A percentile compares a stretch with the other conserved stretches of the same genome.
Evolutionary conservation across 169 alveolate species (phyloP).

Genomic region (Theileria parva): DNA sequence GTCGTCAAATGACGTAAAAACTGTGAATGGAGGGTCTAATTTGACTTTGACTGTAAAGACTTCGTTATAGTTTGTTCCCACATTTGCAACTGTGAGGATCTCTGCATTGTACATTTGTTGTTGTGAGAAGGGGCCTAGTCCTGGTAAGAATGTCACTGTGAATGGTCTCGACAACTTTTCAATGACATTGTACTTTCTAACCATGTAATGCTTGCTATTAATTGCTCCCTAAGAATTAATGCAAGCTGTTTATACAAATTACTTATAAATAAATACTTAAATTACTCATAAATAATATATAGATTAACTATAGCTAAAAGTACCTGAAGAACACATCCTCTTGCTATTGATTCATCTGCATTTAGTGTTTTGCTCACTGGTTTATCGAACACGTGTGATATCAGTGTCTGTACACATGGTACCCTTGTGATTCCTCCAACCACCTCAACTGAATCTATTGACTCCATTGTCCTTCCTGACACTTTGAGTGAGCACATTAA

Average conservation of each 20-base stretch:
- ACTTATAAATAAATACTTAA: too few species aligned
- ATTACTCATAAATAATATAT: neutral
- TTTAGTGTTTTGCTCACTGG: slow-evolving; percentile 91
- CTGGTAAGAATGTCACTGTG: slow-evolving; percentile 22
- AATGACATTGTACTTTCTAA: slow-evolving; percentile 65
- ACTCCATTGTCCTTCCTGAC: slow-evolving; percentile 73
- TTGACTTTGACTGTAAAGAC: slow-evolving; percentile 54
- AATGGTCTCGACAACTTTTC: slow-evolving; percentile 70
- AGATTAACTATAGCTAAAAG: neutral
- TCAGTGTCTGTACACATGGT: slow-evolving; percentile 90
- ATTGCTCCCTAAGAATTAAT: slow-evolving; percentile 67
- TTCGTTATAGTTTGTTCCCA: slow-evolving; percentile 56
- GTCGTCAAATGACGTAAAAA: slow-evolving; percentile 68
- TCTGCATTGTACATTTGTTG: slow-evolving; percentile 11
- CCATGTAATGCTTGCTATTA: slow-evolving; percentile 71
- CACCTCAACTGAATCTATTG: slow-evolving; percentile 89
- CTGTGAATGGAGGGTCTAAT: slow-evolving; percentile 48
- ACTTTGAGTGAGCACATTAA: slow-evolving; percentile 67
- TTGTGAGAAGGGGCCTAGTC: slow-evolving; percentile 36
- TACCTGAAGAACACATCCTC: slow-evolving; percentile 96
- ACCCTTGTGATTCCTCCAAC: slow-evolving; percentile 97
- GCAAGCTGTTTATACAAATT: too few species aligned
- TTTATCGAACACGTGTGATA: slow-evolving; percentile 82
- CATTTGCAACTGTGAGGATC: slow-evolving; percentile 29
- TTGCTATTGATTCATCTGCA: slow-evolving; percentile 95